A percentile compares a stretch with the other conserved stretches of the same genome.
These are phyloP conservation scores for Solanum ossicruentum DNA, from an alignment of 257 asterid species.

Conservation along the genomic window DNA sequence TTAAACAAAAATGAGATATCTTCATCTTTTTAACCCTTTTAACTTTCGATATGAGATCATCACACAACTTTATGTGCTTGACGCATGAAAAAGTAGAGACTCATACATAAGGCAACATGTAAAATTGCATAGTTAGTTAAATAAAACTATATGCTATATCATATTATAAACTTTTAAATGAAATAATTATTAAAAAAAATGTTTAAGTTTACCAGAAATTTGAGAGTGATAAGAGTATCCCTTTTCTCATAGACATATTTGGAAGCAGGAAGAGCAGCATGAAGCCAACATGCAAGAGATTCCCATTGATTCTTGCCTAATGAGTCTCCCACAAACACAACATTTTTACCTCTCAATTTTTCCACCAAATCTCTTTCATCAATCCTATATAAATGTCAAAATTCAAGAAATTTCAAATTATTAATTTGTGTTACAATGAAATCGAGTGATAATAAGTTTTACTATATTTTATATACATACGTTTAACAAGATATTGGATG, in stretches of 20 bases:
- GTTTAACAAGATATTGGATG: not conserved
- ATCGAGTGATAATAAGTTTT: not conserved
- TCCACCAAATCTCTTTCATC: constrained; percentile 30
- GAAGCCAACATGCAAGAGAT: constrained; percentile 58
- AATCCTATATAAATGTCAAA: constrained; percentile 16
- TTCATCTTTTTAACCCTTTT: too few species aligned
- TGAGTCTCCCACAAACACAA: constrained; percentile 71
- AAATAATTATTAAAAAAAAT: not conserved
- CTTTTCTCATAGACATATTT: constrained; percentile 7
- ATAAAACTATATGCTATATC: too few species aligned
- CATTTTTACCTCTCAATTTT: constrained; percentile 25
- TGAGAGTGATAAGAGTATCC: constrained; percentile 20
- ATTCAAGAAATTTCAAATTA: not conserved
- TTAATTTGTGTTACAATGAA: too few species aligned
- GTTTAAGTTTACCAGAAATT: constrained; percentile 19
- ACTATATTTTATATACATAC: not conserved
- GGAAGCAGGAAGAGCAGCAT: constrained; percentile 21
- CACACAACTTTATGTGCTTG: too few species aligned
- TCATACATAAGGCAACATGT: too few species aligned
- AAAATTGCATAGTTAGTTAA: too few species aligned
- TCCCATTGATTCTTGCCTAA: constrained; percentile 51
- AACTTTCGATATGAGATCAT: too few species aligned
- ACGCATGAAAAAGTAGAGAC: too few species aligned
- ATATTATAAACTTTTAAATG: too few species aligned
- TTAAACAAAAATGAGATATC: too few species aligned